phyloP scores from a whole-genome alignment of 2,329 filamentous ascomycete species.

The Colletotrichum horii region DNA sequence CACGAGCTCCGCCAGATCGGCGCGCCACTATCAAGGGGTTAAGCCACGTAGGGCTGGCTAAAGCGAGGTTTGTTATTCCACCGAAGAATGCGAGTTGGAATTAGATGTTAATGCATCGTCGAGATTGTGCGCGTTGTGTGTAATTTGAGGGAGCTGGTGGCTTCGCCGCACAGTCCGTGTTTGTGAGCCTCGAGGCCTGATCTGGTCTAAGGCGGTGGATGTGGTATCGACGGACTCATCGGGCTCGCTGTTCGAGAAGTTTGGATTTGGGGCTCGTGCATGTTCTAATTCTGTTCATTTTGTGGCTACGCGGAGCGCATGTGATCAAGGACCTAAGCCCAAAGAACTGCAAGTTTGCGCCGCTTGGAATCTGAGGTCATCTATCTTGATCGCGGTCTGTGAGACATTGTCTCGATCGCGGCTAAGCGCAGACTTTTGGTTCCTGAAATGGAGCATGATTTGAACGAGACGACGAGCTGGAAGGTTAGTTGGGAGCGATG shows the following conservation, averaged over 20 bases:
- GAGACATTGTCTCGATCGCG: neutral
- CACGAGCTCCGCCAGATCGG: neutral
- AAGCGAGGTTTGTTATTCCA: neutral
- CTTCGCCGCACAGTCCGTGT: neutral
- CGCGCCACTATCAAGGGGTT: neutral
- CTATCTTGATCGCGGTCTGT: neutral
- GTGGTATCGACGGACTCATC: neutral
- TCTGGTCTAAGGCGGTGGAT: neutral
- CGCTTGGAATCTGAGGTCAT: neutral
- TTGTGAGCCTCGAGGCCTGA: neutral
- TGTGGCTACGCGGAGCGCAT: neutral
- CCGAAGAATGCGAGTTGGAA: neutral
- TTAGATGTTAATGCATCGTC: neutral
- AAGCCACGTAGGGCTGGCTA: neutral
- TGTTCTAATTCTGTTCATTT: neutral
- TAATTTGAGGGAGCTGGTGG: neutral
- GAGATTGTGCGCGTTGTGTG: neutral
- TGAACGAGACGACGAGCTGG: neutral
- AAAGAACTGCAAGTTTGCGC: neutral
- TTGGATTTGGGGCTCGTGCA: neutral
- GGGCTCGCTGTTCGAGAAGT: neutral
- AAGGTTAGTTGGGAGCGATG: neutral
- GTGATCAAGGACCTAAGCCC: neutral
- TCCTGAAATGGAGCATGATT: rapidly evolving
- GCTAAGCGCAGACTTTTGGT: neutral